Evolutionary conservation across 1,139 yeast genomes (phyloP), one percentile per base, ranked within the genome.

Genomic region (Scheffersomyces segobiensis): DNA sequence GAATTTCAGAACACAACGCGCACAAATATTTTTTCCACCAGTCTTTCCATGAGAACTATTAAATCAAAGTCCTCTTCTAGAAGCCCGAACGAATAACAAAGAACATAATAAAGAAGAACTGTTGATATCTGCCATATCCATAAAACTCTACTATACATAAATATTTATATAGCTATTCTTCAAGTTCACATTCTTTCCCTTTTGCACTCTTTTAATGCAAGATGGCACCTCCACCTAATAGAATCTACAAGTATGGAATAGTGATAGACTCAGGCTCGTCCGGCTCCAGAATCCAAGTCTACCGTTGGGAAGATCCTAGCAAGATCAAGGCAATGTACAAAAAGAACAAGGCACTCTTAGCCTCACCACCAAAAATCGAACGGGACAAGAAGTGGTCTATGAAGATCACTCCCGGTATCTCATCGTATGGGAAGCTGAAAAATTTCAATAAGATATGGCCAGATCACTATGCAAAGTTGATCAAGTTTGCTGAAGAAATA

Each of bases 241-340:
- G n/a, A n/a, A 18, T 24, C 12, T 56, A 70, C 58, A 76, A 72
- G 58, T 89, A 87, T 72, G 95, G 95, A 53, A 85, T 90, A 24
- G 93, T 89, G 19, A 80, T 90, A 1, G 96, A 90, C 71, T 87
- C 95, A 0, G 96, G 96, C 0, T 88, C 95, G 0, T 88, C 93
- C 0, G 96, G 96, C 1, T 88, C 93, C 1, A 74, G 96, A 57
- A 77, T 88, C 17, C 90, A 88, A 69, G 82, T 90, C 14, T 90
- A 87, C 69, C 79, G 78, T 62, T 89, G 93, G 93, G 79, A 80
- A 20, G 85, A 85, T 65, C 83, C 86, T 6, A 67, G 63, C 3
- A 63, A 63, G 47, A 65, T 67, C 3, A 63, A 63, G 17, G 7
- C 17, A 20, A 63, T 68, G 22, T 62, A 65, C 26, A 59, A 67